A percentile compares a stretch with the other conserved stretches of the same genome.
These are phyloP conservation scores for Aleurites moluccanus DNA, from an alignment of 441 rosid genomes.

Conservation along the genomic window DNA sequence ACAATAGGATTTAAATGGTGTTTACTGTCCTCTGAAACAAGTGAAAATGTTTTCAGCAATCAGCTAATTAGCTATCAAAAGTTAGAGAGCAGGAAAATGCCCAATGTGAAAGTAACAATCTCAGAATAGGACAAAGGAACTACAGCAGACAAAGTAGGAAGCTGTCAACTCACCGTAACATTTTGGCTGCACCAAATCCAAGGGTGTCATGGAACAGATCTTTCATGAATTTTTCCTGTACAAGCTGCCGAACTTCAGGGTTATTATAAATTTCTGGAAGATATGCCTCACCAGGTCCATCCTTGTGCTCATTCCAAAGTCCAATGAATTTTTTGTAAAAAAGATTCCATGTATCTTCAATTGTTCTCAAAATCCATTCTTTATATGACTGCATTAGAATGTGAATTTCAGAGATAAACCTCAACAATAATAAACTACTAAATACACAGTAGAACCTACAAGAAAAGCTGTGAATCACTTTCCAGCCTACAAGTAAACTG, in stretches of 20 bases:
- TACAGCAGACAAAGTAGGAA: not conserved
- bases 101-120: not conserved
- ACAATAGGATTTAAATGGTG: not conserved
- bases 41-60: not conserved
- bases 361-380: conserved; percentile 68
- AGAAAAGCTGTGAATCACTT: not conserved
- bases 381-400: conserved; percentile 52
- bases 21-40: not conserved
- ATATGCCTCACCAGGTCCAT: conserved; percentile 84
- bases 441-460: not conserved
- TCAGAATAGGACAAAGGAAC: conserved; percentile 2
- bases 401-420: conserved; percentile 18
- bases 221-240: conserved; percentile 54
- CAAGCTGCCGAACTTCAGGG: conserved; percentile 56
- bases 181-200: conserved; percentile 94
- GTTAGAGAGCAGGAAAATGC: too few species aligned
- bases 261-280: conserved; percentile 71
- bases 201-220: conserved; percentile 78
- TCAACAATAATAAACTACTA: not conserved
- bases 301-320: conserved; percentile 71
- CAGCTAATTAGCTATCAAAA: not conserved
- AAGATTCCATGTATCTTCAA: conserved; percentile 71
- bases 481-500: not conserved
- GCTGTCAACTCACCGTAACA: conserved; percentile 60
- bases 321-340: conserved; percentile 57